These are phyloP conservation scores for Cryphonectria carpinicola DNA, from an alignment of 2,329 filamentous ascomycete species.

Conservation along the genomic window DNA sequence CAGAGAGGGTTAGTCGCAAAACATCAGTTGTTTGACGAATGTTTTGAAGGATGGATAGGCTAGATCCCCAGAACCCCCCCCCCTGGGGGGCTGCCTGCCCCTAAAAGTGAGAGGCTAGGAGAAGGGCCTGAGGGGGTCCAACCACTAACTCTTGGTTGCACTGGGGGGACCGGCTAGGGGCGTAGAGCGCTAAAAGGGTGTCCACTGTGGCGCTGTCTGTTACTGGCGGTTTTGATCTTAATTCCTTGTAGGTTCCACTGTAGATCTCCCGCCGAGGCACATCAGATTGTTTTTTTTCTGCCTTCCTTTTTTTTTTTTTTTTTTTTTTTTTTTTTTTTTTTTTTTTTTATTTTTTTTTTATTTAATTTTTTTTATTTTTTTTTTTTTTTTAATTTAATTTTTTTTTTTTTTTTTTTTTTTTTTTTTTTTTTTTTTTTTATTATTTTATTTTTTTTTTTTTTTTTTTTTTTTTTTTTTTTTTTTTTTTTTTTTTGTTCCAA, in stretches of 20 bases:
- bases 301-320: neutral
- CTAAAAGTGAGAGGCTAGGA: neutral
- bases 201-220: neutral
- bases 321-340: neutral
- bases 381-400: neutral
- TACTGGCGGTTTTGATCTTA: neutral
- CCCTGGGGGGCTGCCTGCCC: neutral
- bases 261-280: neutral
- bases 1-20: neutral
- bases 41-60: conserved; percentile 2
- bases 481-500: no score
- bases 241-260: neutral
- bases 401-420: neutral
- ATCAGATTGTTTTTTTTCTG: neutral
- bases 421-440: neutral
- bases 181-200: neutral
- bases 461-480: neutral
- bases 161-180: neutral
- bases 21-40: conserved; percentile 20
- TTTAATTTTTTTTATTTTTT: neutral
- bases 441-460: neutral
- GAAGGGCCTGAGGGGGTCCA: neutral
- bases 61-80: neutral
- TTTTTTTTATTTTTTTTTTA: no score
- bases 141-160: neutral